Evolutionary conservation across 2,329 filamentous ascomycete species (phyloP).

Genomic region (Fusarium irregulare): DNA sequence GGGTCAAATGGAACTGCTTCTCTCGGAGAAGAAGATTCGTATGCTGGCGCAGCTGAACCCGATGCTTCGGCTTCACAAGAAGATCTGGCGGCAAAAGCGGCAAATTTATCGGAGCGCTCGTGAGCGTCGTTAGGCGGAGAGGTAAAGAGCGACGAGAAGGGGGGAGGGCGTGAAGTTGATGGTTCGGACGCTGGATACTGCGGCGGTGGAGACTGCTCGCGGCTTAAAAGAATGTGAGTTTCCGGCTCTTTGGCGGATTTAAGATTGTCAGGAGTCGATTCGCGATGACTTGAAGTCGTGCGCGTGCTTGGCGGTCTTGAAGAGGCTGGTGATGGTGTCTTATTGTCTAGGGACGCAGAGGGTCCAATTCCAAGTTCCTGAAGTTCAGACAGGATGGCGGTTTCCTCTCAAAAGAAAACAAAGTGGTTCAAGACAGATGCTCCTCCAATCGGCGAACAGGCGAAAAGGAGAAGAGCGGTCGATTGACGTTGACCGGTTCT

Average conservation of each 20-base stretch:
- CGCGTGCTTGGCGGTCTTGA: conserved; percentile 44
- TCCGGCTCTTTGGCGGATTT: conserved; percentile 41
- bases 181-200: conserved; percentile 69
- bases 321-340: conserved; percentile 46
- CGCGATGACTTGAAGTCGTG: conserved; percentile 43
- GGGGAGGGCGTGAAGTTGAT: conserved; percentile 64
- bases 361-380: conserved; percentile 51
- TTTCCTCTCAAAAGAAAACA: conserved; percentile 40
- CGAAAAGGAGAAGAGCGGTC: conserved; percentile 20
- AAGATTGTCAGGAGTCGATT: conserved; percentile 38
- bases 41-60: conserved; percentile 64
- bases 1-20: conserved; percentile 54
- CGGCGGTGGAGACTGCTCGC: conserved; percentile 66
- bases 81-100: conserved; percentile 46
- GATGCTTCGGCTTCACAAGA: conserved; percentile 47
- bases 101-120: conserved; percentile 50
- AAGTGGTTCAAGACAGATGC: conserved; percentile 12
- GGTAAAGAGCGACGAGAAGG: conserved; percentile 71
- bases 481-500: conserved; percentile 25
- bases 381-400: conserved; percentile 55
- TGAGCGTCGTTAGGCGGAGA: conserved; percentile 52
- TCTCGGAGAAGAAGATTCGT: conserved; percentile 55
- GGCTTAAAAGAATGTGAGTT: conserved; percentile 44
- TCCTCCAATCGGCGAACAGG: conserved; percentile 16
- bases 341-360: conserved; percentile 52